phyloP scores from a whole-genome alignment of 352 stramenopile genomes.

The Globisporangium emineosum region DNA sequence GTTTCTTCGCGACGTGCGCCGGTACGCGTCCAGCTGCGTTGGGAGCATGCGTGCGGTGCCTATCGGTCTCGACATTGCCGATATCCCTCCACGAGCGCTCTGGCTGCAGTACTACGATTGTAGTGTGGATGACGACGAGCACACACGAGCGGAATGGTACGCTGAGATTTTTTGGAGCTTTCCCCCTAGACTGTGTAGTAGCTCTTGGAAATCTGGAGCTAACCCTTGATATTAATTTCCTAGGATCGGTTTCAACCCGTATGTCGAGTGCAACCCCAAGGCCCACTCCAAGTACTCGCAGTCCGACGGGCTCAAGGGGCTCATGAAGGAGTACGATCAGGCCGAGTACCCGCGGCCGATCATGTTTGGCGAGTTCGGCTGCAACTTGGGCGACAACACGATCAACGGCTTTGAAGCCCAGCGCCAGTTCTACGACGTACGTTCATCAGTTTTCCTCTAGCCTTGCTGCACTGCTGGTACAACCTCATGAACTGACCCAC shows the following conservation, averaged over 20 bases:
- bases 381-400: conserved; percentile 62
- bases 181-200: too few species aligned
- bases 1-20: conserved; percentile 39
- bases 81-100: conserved; percentile 32
- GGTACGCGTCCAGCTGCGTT: conserved; percentile 35
- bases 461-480: neutral
- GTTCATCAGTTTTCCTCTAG: neutral
- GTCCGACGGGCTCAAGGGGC: conserved; percentile 51
- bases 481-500: neutral
- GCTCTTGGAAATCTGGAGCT: neutral
- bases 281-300: conserved; percentile 50
- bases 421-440: conserved; percentile 49
- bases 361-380: conserved; percentile 80
- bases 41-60: conserved; percentile 32
- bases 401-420: conserved; percentile 67
- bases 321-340: conserved; percentile 58
- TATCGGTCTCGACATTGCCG: conserved; percentile 44
- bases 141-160: conserved; percentile 33
- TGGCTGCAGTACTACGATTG: conserved; percentile 54
- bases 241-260: conserved; percentile 43
- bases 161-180: neutral
- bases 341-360: conserved; percentile 51
- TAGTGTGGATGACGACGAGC: conserved; percentile 34
- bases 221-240: neutral
- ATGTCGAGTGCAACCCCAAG: conserved; percentile 61